Evolutionary conservation across 805 yeast species (phyloP), one percentile per base, ranked within the genome.

Genomic region (Pichia nanzhaoensis): DNA sequence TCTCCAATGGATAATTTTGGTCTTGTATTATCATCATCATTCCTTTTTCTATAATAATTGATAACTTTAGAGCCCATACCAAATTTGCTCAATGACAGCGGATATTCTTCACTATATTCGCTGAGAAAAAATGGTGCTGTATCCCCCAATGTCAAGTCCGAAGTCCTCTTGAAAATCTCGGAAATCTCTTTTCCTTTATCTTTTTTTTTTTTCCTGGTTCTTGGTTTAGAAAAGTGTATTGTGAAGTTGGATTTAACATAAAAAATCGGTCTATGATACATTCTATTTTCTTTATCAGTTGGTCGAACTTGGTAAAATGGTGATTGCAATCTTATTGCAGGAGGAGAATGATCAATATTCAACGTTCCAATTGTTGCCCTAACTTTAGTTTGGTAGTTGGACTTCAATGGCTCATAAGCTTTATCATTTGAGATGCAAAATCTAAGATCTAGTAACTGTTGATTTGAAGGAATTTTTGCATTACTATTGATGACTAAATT

Each of bases 31-130:
- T 93, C 99, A 41, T 85, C 89, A 14, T 82, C 88, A 47, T 71
- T 71, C 49, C 77, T 78, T 60, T 91, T 91, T 52, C 99, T 75
- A 63, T 93, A 93, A 60, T 93, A 93, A 59, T 93, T 93, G 54
- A 93, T 85, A 48, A 93, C 67, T 60, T 91, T 93, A 37, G 90
- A 83, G 7, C 96, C 95, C 99, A 93, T 93, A 48, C 99, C 99
- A 61, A 84, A 87, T 49, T 86, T 87, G 4, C 91, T 84, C 27
- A 93, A 66, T 1, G 86, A 83, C 37, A 80, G 66, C 1, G 99
- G 99, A 42, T 71, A 70, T 62, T 93, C 95, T 61, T 93, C 99
- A 12, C 93, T 77, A 60, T 91, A 93, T 59, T 93, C 99, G 71
- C 89, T 69, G 42, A 86, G 70, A 49, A 88, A 78, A 14, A 87